A percentile compares a stretch with the other conserved stretches of the same genome.
phyloP scores from a whole-genome alignment of 2,329 filamentous ascomycete genomes.

The Fusarium papillatum region DNA sequence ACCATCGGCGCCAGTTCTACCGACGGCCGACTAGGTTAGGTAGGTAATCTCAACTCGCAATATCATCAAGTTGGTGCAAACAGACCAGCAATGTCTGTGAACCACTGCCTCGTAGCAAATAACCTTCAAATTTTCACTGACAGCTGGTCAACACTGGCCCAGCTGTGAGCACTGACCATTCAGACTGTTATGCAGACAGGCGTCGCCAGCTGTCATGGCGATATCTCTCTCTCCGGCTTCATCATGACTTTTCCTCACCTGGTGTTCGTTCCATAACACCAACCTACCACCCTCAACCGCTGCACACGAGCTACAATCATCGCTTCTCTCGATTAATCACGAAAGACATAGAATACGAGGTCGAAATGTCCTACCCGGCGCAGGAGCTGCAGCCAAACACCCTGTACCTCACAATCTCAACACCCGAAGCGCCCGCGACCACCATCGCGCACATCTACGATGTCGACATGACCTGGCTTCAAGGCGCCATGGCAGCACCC shows the following conservation, averaged over 20 bases:
- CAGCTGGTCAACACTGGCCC: slow-evolving; percentile 8
- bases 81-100: neutral
- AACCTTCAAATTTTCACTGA: neutral
- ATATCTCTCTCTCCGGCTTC: neutral
- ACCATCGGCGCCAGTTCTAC: neutral
- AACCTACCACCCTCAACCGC: neutral
- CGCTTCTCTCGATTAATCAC: neutral
- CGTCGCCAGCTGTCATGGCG: neutral
- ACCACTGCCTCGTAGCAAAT: neutral
- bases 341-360: neutral
- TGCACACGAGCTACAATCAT: neutral
- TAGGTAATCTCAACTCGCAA: neutral
- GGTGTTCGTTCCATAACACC: neutral
- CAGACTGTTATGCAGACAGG: neutral
- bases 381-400: slow-evolving; percentile 38
- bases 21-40: neutral
- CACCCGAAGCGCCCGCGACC: slow-evolving; percentile 24
- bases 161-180: neutral
- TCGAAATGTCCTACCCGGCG: slow-evolving; percentile 32
- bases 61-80: neutral
- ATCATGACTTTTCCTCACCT: neutral
- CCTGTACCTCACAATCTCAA: slow-evolving; percentile 43
- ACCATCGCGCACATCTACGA: slow-evolving; percentile 24
- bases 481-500: slow-evolving; percentile 16
- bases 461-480: slow-evolving; percentile 15